phyloP scores from a whole-genome alignment of 352 stramenopile species.

The Discostella stelligera region DNA sequence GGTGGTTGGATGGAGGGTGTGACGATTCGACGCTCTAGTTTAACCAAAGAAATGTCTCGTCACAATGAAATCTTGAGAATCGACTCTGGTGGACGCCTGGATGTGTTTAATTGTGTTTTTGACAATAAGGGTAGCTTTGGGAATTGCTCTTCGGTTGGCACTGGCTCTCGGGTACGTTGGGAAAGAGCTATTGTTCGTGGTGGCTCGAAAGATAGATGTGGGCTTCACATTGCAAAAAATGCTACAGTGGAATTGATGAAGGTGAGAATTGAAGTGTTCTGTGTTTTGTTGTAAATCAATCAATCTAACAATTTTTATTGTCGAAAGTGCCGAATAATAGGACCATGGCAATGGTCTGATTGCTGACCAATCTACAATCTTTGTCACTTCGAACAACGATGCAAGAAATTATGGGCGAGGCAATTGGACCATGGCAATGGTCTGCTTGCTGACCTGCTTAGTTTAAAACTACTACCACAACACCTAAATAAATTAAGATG shows the following conservation, averaged over 20 bases:
- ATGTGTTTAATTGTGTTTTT: slow-evolving; percentile 72
- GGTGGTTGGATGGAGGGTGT: slow-evolving; percentile 79
- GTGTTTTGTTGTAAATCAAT: too few relatives aligned
- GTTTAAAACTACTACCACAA: too few relatives aligned
- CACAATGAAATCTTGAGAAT: slow-evolving; percentile 58
- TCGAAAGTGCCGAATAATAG: too few relatives aligned
- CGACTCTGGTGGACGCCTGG: slow-evolving; percentile 45
- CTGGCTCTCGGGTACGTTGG: slow-evolving; percentile 35
- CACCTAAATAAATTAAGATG: too few relatives aligned
- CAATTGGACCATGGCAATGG: too few relatives aligned
- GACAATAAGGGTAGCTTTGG: slow-evolving; percentile 67
- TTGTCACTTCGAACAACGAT: too few relatives aligned
- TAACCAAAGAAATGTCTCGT: slow-evolving; percentile 42
- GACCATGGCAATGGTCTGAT: too few relatives aligned
- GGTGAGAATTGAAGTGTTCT: too few relatives aligned
- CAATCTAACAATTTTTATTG: too few relatives aligned
- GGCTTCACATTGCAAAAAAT: slow-evolving; percentile 39
- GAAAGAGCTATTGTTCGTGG: slow-evolving; percentile 44
- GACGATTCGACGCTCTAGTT: slow-evolving; percentile 74
- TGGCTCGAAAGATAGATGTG: slow-evolving; percentile 34
- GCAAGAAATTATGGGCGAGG: too few relatives aligned
- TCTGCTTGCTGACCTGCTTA: too few relatives aligned
- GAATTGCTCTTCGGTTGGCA: slow-evolving; percentile 44
- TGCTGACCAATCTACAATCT: too few relatives aligned
- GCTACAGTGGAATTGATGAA: slow-evolving; percentile 41